Base-by-base conservation (phyloP, 257 asterid species). In the Solanum chiquidenum region DNA sequence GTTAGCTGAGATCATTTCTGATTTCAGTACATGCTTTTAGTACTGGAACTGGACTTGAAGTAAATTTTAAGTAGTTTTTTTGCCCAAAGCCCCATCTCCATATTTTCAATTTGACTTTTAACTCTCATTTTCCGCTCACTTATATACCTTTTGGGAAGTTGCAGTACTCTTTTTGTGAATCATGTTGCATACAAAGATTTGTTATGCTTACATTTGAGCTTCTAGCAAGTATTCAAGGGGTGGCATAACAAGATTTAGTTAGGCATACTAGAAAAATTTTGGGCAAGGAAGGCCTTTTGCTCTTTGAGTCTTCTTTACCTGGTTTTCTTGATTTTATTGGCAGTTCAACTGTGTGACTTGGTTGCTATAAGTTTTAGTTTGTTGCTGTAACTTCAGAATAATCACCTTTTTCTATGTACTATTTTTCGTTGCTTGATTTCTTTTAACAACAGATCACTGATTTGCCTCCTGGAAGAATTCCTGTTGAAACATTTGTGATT, bases 401-500 rank as follows among this genome's bases (percentile, higher is more conserved):
- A 84, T 27, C 31, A 85, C 46, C 21, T 85, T 0, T 42, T 44
- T 44, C 88, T 42, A 12, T 89, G 38, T 7, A 44, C 21, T 52
- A 1, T 79, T 40, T 69, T 86, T 44, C 72, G 55, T 87, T 84
- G 83, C 83, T 42, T 52, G 66, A 37, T 75, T 73, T 89, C 49
- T 87, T 86, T 49, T 76, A 91, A 90, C 90, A 76, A 85, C 95
- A 97, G 98, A 97, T 97, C 84, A 97, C 96, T 79, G 98, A 94
- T 92, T 90, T 95, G 90, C 99, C 98, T 86, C 98, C 98, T 44
- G 99, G 99, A 93, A 97, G 99, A 90, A 89, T 94, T 37, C 99
- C 98, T 25, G 93, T 97, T 37, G 92, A 94, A 90, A 95, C 98
- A 64, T 88, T 88, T 84, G 91, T 92, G 83, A 73, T 97, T 73